Conservation (phyloP, 2,329 filamentous ascomycete genomes). For the Talaromyces sp. region DNA sequence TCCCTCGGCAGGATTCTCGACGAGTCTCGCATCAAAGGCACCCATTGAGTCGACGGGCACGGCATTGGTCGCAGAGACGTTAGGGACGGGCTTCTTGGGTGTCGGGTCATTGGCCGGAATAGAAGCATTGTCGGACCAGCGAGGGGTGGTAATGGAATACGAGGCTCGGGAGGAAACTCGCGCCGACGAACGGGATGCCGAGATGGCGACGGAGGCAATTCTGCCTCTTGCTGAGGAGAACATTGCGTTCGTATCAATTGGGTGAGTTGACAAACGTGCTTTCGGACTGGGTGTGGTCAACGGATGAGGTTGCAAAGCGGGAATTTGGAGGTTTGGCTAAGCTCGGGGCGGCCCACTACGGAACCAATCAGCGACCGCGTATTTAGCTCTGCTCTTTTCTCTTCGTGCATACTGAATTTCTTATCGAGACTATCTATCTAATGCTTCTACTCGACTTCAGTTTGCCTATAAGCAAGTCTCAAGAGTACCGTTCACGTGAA, state of each 20-base stretch:
- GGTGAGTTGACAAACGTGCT: slow-evolving; percentile 9
- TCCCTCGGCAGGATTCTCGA: slow-evolving; percentile 52
- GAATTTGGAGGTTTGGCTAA: slow-evolving; percentile 35
- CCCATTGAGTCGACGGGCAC: slow-evolving; percentile 49
- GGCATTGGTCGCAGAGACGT: slow-evolving; percentile 61
- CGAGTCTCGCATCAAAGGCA: slow-evolving; percentile 45
- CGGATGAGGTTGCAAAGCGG: slow-evolving; percentile 23
- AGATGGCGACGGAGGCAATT: slow-evolving; percentile 42
- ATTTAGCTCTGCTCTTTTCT: slow-evolving; percentile 20
- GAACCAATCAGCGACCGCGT: slow-evolving; percentile 27
- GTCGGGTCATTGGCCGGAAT: slow-evolving; percentile 58
- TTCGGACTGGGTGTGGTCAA: slow-evolving; percentile 16
- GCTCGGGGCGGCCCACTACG: slow-evolving; percentile 22
- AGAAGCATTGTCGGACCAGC: slow-evolving; percentile 36
- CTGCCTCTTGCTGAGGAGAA: slow-evolving; percentile 44
- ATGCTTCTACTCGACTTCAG: background rate
- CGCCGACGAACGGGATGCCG: slow-evolving; percentile 28
- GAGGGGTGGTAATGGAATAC: slow-evolving; percentile 45
- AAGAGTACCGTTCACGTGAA: no score
- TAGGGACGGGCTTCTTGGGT: slow-evolving; percentile 46
- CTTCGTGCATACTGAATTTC: background rate
- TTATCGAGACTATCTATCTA: background rate
- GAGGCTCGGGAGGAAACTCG: slow-evolving; percentile 27
- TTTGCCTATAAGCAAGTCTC: background rate
- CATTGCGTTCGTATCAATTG: slow-evolving; percentile 34